Evolutionary conservation across 78 protist genomes (phyloP).

Genomic region (Kipferlia bialata): DNA sequence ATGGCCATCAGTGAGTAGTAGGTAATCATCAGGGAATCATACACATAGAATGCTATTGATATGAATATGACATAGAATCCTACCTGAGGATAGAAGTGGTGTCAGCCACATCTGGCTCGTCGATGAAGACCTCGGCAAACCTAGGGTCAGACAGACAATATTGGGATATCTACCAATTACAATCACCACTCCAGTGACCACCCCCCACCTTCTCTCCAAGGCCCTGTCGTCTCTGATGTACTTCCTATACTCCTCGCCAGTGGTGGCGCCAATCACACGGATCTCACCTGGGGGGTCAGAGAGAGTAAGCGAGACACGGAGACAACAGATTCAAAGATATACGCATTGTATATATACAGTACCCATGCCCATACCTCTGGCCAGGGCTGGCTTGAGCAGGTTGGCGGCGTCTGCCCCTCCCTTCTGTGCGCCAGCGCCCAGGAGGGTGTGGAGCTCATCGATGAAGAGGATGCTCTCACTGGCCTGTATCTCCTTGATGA

Average conservation of each 20-base stretch:
- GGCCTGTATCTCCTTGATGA: constrained; percentile 76
- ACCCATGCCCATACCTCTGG: too few relatives aligned
- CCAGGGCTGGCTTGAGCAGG: constrained; percentile 79
- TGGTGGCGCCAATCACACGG: constrained; percentile 95
- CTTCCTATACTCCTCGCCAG: constrained; percentile 82
- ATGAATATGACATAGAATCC: too few relatives aligned
- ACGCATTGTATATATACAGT: too few relatives aligned
- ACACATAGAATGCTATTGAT: too few relatives aligned
- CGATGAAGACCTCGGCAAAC: constrained; percentile 50
- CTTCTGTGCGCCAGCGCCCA: constrained; percentile 90
- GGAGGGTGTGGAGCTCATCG: constrained; percentile 90
- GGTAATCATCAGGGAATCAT: too few relatives aligned
- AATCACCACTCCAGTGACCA: neutral
- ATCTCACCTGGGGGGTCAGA: constrained; percentile 95
- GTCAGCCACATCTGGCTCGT: constrained; percentile 80
- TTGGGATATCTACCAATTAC: neutral
- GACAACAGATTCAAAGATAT: neutral
- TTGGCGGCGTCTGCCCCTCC: constrained; percentile 92
- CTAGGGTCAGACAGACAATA: too few relatives aligned
- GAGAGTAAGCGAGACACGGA: constrained; percentile 94
- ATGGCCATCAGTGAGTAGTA: too few relatives aligned
- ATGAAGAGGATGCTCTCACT: constrained; percentile 81
- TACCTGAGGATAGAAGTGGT: constrained; percentile 88
- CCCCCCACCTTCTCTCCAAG: constrained; percentile 60
- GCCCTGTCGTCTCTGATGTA: constrained; percentile 94